Evolutionary conservation across 306 rosid species (phyloP).

Genomic region (Acacia acuminata): DNA sequence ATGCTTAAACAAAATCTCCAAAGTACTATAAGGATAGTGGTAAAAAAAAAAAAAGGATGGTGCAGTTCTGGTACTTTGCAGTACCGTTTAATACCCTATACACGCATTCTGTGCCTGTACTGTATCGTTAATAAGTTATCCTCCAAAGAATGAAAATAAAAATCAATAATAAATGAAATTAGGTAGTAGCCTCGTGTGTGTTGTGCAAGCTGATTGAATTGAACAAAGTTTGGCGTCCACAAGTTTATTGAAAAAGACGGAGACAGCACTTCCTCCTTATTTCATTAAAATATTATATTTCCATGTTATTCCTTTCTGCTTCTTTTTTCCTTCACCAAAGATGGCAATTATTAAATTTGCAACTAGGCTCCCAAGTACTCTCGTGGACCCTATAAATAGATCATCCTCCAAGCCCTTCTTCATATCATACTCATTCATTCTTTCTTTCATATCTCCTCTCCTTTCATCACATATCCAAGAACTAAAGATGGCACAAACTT

Average conservation of each 20-base stretch:
- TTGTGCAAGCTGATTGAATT: constrained; percentile 35
- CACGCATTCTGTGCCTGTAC: constrained; percentile 20
- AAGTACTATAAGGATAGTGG: too few relatives aligned
- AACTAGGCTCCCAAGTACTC: constrained; percentile 1
- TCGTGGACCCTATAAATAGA: constrained; percentile 35
- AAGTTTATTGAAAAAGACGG: constrained; percentile 32
- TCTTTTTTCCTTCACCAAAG: not conserved
- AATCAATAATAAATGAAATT: not conserved
- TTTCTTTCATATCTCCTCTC: constrained; percentile 9
- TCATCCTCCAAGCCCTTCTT: constrained; percentile 1
- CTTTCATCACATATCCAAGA: constrained; percentile 7
- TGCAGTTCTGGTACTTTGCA: not conserved
- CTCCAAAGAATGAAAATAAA: not conserved
- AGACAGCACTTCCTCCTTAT: constrained; percentile 37
- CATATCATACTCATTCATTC: not conserved
- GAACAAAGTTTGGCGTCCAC: constrained; percentile 40
- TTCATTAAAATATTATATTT: constrained; percentile 12
- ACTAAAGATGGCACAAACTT: constrained; percentile 41
- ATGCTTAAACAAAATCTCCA: too few relatives aligned
- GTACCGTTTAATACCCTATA: not conserved
- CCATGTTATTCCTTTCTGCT: not conserved
- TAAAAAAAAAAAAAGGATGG: constrained; percentile 26
- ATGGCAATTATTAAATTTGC: constrained; percentile 21
- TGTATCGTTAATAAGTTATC: constrained; percentile 17
- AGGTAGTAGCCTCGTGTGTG: not conserved